Percentiles rank a stretch among this genome's conserved stretches.
Evolutionary conservation across 495 filamentous ascomycete genomes (phyloP).

Genomic region (Bathelium albidoporum): DNA sequence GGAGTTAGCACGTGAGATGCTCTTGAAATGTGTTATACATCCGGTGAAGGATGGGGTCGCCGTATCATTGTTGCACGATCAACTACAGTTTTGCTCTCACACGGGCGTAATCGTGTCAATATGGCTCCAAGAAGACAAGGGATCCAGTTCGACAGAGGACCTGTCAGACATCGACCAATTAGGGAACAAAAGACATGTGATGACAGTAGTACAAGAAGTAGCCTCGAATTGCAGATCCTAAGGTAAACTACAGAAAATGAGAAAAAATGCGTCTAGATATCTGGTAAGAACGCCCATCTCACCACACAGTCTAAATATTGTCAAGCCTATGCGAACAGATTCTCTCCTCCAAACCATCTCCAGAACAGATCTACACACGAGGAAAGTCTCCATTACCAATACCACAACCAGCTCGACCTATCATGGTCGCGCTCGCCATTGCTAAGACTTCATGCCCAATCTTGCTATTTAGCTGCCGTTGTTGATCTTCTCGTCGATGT

Average conservation of each 20-base stretch:
- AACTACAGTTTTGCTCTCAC: too few relatives aligned
- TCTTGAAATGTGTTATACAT: too few relatives aligned
- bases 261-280: background rate
- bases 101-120: too few relatives aligned
- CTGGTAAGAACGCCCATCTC: background rate
- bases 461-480: background rate
- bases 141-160: too few relatives aligned
- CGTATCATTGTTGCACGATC: too few relatives aligned
- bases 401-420: background rate
- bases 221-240: background rate
- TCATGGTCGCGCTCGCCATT: background rate
- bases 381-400: background rate
- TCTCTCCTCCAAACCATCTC: background rate
- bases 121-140: too few relatives aligned
- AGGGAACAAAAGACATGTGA: background rate
- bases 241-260: background rate
- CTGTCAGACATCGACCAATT: too few relatives aligned
- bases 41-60: too few relatives aligned
- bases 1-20: too few relatives aligned
- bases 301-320: background rate
- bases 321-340: background rate
- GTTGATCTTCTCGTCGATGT: slow-evolving; percentile 59
- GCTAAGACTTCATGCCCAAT: background rate
- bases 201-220: background rate
- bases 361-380: background rate